A percentile compares a stretch with the other conserved stretches of the same genome.
phyloP scores from a whole-genome alignment of 768 basidiomycete species.

The Suillus paluster region DNA sequence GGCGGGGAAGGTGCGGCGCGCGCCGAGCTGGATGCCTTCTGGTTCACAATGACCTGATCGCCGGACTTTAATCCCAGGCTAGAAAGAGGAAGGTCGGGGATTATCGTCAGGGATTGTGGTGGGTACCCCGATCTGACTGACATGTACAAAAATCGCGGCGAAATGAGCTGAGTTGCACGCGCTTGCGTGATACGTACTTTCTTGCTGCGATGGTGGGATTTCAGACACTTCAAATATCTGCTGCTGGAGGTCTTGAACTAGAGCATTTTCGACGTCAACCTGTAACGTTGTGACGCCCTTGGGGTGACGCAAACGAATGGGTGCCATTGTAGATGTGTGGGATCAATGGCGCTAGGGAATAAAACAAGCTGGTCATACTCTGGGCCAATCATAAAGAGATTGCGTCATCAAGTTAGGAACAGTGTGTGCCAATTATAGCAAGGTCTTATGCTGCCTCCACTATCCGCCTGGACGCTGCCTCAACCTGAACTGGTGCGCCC shows the following conservation, averaged over 20 bases:
- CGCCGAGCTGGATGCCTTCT: slow-evolving; percentile 30
- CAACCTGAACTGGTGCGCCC: slow-evolving; percentile 3
- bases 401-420: slow-evolving; percentile 1
- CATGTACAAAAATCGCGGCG: neutral
- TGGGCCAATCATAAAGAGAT: slow-evolving; percentile 17
- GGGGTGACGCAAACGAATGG: slow-evolving; percentile 82
- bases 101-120: slow-evolving; percentile 68
- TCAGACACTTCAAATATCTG: slow-evolving; percentile 67
- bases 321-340: slow-evolving; percentile 51
- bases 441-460: slow-evolving; percentile 1
- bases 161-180: neutral
- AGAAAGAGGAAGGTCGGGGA: slow-evolving; percentile 75
- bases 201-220: slow-evolving; percentile 79
- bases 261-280: slow-evolving; percentile 61
- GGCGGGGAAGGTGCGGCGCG: slow-evolving; percentile 10
- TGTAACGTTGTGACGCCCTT: slow-evolving; percentile 82
- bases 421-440: neutral
- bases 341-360: slow-evolving; percentile 8
- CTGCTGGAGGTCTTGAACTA: slow-evolving; percentile 77
- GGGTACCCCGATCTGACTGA: slow-evolving; percentile 88
- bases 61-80: slow-evolving; percentile 78
- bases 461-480: neutral
- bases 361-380: neutral
- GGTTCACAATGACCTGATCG: slow-evolving; percentile 86
- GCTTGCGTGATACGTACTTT: slow-evolving; percentile 53